Conservation (phyloP, 2,329 filamentous ascomycete species). For the Cyanodermella asteris region DNA sequence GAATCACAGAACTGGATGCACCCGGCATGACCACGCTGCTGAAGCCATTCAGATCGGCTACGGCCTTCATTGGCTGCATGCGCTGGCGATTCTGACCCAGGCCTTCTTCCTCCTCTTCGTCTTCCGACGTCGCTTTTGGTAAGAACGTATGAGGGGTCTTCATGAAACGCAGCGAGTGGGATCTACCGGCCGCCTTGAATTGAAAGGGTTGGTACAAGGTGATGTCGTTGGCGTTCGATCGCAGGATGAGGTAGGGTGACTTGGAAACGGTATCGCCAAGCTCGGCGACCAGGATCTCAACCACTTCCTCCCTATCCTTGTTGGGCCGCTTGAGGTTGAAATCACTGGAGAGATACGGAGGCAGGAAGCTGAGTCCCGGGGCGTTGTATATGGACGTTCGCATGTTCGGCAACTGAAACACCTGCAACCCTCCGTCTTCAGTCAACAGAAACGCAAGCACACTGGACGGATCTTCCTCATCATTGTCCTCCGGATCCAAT, state of each 20-base stretch:
- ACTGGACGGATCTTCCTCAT: slow-evolving; percentile 15
- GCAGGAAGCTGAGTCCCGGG: slow-evolving; percentile 57
- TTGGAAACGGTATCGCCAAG: slow-evolving; percentile 53
- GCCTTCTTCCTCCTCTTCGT: slow-evolving; percentile 30
- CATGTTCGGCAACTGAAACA: slow-evolving; percentile 57
- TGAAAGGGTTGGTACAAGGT: slow-evolving; percentile 69
- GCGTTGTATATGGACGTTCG: slow-evolving; percentile 49
- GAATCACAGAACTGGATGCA: slow-evolving; percentile 53
- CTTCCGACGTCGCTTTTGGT: slow-evolving; percentile 32
- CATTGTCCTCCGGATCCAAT: slow-evolving; percentile 12
- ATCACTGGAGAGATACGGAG: slow-evolving; percentile 51
- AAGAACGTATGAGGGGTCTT: slow-evolving; percentile 50
- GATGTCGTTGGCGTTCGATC: slow-evolving; percentile 47
- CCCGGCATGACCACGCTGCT: slow-evolving; percentile 68
- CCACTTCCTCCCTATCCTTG: slow-evolving; percentile 47
- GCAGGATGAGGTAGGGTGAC: slow-evolving; percentile 51
- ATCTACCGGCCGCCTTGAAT: slow-evolving; percentile 18
- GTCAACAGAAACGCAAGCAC: slow-evolving; percentile 60
- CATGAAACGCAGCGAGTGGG: slow-evolving; percentile 53
- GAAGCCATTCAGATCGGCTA: slow-evolving; percentile 44
- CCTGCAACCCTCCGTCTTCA: slow-evolving; percentile 49
- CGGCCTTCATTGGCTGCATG: slow-evolving; percentile 21
- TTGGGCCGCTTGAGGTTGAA: slow-evolving; percentile 48
- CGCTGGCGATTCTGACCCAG: slow-evolving; percentile 20
- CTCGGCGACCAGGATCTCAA: slow-evolving; percentile 65